Conservation (phyloP, 352 stramenopile genomes). For the Pilasporangium apinafurcum region DNA sequence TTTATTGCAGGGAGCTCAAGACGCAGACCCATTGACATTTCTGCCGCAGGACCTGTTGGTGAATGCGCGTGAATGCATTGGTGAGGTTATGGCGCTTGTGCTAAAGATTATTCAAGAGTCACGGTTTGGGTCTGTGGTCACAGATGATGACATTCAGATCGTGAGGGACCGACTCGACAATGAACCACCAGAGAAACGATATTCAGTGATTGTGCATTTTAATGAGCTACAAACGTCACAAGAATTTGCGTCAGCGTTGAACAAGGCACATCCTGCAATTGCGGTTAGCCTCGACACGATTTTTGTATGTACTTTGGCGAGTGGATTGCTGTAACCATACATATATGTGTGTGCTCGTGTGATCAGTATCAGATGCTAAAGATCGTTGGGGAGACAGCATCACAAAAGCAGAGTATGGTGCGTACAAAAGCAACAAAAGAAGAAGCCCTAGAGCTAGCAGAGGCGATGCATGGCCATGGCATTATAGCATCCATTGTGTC, state of each 20-base stretch:
- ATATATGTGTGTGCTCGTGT: not conserved
- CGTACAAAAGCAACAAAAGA: slow-evolving; percentile 56
- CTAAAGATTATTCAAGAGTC: slow-evolving; percentile 60
- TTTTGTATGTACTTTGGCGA: not conserved
- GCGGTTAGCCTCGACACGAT: slow-evolving; percentile 22
- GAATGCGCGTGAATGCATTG: slow-evolving; percentile 54
- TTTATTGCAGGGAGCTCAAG: slow-evolving; percentile 52
- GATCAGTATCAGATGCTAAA: slow-evolving; percentile 78
- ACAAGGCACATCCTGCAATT: slow-evolving; percentile 60
- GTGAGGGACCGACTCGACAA: slow-evolving; percentile 39
- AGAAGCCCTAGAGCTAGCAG: slow-evolving; percentile 68
- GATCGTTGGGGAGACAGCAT: slow-evolving; percentile 65
- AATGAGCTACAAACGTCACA: slow-evolving; percentile 90
- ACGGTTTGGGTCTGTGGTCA: slow-evolving; percentile 46
- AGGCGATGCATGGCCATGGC: slow-evolving; percentile 53
- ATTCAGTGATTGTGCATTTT: slow-evolving; percentile 90
- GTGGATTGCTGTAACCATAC: not conserved
- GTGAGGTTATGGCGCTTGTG: slow-evolving; percentile 63
- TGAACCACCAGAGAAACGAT: slow-evolving; percentile 53
- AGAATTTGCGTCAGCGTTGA: slow-evolving; percentile 74
- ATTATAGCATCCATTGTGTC: slow-evolving; percentile 79
- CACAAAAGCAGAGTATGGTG: slow-evolving; percentile 69
- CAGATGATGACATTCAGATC: slow-evolving; percentile 36
- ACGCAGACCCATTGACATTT: slow-evolving; percentile 55
- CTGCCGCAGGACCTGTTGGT: slow-evolving; percentile 45